A percentile compares a stretch with the other conserved stretches of the same genome.
Conservation (phyloP, 2,329 filamentous ascomycete species). For the Tympanopsis confertula region DNA sequence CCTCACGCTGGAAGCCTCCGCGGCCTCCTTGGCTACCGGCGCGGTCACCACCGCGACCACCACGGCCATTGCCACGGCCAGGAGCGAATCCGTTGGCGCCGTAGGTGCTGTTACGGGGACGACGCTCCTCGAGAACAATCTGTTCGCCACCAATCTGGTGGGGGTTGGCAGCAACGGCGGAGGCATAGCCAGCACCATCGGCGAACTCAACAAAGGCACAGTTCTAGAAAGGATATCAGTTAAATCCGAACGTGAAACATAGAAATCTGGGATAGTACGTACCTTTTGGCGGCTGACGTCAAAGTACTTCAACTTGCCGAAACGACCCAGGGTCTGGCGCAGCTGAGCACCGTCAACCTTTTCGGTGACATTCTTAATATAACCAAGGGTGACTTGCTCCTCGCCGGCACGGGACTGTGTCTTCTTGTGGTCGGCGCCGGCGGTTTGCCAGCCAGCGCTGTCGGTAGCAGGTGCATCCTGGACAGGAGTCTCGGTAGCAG, state of each 20-base stretch:
- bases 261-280: constrained; percentile 12
- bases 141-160: constrained; percentile 73
- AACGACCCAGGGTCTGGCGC: constrained; percentile 42
- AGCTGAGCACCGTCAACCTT: constrained; percentile 43
- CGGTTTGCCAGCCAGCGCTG: constrained; percentile 48
- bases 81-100: constrained; percentile 50
- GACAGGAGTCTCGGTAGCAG: constrained; percentile 14
- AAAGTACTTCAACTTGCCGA: constrained; percentile 29
- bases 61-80: constrained; percentile 47
- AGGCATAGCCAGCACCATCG: constrained; percentile 67
- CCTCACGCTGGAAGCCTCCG: constrained; percentile 58
- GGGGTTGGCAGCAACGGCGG: constrained; percentile 73
- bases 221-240: constrained; percentile 47
- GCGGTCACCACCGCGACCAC: constrained; percentile 57
- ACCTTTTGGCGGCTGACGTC: constrained; percentile 44
- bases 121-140: constrained; percentile 80
- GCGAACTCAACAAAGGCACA: constrained; percentile 95
- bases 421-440: constrained; percentile 28
- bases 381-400: constrained; percentile 32
- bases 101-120: constrained; percentile 60
- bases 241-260: neutral
- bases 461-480: constrained; percentile 19
- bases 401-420: neutral
- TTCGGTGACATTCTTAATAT: constrained; percentile 59
- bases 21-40: constrained; percentile 50